These are phyloP conservation scores for Xerocomellus amylosporus DNA, from an alignment of 768 basidiomycete genomes.

Conservation along the genomic window DNA sequence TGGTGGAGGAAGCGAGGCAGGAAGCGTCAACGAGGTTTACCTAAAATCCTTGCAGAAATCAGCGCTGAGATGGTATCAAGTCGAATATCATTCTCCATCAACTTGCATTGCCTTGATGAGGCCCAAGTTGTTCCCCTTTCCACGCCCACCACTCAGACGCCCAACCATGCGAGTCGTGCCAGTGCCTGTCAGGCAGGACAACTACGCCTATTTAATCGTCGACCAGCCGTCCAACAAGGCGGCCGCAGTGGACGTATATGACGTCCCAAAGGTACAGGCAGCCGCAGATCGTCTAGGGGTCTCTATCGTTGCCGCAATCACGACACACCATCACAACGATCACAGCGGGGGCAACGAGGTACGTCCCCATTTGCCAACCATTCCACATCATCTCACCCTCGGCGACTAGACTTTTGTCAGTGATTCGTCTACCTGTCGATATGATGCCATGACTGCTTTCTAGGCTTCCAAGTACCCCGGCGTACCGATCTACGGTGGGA, in stretches of 20 bases:
- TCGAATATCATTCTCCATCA: slow-evolving; percentile 14
- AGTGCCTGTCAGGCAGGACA: slow-evolving; percentile 76
- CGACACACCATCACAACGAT: slow-evolving; percentile 91
- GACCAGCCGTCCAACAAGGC: slow-evolving; percentile 66
- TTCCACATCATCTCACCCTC: slow-evolving; percentile 11
- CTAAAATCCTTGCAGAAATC: neutral
- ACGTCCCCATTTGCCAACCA: slow-evolving; percentile 8
- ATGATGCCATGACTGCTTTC: slow-evolving; percentile 17
- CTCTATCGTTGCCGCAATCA: slow-evolving; percentile 68
- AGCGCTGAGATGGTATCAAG: slow-evolving; percentile 1
- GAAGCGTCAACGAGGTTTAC: neutral
- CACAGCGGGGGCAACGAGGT: slow-evolving; percentile 88
- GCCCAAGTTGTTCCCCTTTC: slow-evolving; percentile 4
- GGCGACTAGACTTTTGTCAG: slow-evolving; percentile 30
- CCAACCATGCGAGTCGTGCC: slow-evolving; percentile 69
- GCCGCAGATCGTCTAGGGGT: slow-evolving; percentile 64
- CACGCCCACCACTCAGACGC: slow-evolving; percentile 14
- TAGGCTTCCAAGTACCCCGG: slow-evolving; percentile 46
- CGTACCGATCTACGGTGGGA: slow-evolving; percentile 75
- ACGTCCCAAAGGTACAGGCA: slow-evolving; percentile 63
- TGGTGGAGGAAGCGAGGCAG: neutral
- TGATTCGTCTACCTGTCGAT: slow-evolving; percentile 3
- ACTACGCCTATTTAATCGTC: slow-evolving; percentile 82
- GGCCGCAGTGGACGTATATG: slow-evolving; percentile 78
- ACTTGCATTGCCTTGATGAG: slow-evolving; percentile 21